Evolutionary conservation across 768 basidiomycete genomes (phyloP).

Genomic region (Boletus eberwhitei): DNA sequence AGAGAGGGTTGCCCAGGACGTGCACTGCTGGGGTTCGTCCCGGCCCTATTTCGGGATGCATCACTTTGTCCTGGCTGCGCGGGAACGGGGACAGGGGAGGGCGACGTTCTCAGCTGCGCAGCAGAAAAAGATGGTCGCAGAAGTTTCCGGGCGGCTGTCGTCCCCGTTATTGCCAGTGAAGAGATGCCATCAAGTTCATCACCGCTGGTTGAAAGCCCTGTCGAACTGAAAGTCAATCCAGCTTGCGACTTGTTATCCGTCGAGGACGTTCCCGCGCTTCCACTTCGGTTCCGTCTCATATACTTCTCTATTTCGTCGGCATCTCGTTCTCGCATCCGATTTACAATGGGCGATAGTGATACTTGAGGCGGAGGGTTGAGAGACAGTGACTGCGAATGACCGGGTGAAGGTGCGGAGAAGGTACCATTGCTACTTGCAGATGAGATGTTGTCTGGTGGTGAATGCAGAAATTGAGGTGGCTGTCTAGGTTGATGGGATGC

Average conservation of each 20-base stretch:
- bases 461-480: constrained; percentile 38
- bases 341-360: constrained; percentile 73
- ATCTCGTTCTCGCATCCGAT: constrained; percentile 77
- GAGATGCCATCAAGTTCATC: constrained; percentile 53
- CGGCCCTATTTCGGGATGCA: constrained; percentile 52
- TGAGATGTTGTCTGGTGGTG: constrained; percentile 34
- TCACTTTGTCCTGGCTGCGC: constrained; percentile 41
- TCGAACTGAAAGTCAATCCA: constrained; percentile 45
- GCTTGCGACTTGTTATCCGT: constrained; percentile 67
- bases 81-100: constrained; percentile 35
- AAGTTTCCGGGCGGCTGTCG: constrained; percentile 54
- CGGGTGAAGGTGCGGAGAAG: constrained; percentile 37
- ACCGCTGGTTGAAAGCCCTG: constrained; percentile 49
- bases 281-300: constrained; percentile 76
- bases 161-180: constrained; percentile 45
- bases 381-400: constrained; percentile 34
- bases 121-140: constrained; percentile 76
- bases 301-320: constrained; percentile 89
- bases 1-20: constrained; percentile 43
- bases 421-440: constrained; percentile 37
- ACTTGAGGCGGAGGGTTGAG: constrained; percentile 37
- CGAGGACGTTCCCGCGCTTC: constrained; percentile 69
- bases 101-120: constrained; percentile 61
- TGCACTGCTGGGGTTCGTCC: constrained; percentile 57
- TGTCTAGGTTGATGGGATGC: constrained; percentile 49